Evolutionary conservation across 768 basidiomycete genomes (phyloP).

Genomic region (Podaxis sp.): DNA sequence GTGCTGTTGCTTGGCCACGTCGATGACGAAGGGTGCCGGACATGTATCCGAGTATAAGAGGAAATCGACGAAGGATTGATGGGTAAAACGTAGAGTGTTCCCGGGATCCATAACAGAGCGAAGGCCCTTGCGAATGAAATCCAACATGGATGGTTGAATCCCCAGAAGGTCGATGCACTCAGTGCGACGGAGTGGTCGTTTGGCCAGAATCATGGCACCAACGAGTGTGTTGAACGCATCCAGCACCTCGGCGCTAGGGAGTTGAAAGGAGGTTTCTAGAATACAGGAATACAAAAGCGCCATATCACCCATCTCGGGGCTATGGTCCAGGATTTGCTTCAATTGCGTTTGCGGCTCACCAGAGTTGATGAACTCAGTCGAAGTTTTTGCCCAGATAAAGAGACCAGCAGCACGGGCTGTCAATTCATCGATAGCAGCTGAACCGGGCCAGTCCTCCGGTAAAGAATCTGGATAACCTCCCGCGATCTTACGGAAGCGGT

Average conservation of each 20-base stretch:
- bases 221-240: conserved; percentile 19
- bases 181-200: conserved; percentile 20
- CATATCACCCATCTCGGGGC: conserved; percentile 19
- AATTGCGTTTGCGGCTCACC: conserved; percentile 20
- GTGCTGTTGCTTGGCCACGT: conserved; percentile 18
- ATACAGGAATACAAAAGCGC: conserved; percentile 17
- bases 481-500: conserved; percentile 19
- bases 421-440: conserved; percentile 19
- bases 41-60: conserved; percentile 19
- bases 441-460: conserved; percentile 21
- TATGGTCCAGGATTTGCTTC: conserved; percentile 15
- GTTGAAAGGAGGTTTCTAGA: conserved; percentile 20
- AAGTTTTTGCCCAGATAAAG: conserved; percentile 30
- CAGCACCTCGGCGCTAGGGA: conserved; percentile 10
- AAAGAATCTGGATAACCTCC: conserved; percentile 17
- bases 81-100: conserved; percentile 20
- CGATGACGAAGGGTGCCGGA: conserved; percentile 19
- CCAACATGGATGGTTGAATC: conserved; percentile 18
- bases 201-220: conserved; percentile 24
- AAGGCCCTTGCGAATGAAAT: conserved; percentile 21
- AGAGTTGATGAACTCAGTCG: conserved; percentile 18
- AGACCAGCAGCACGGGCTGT: conserved; percentile 27
- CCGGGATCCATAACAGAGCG: conserved; percentile 21
- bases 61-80: conserved; percentile 30
- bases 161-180: conserved; percentile 16